Base-by-base conservation (phyloP, 768 basidiomycete genomes). In the Trametes gibbosa region DNA sequence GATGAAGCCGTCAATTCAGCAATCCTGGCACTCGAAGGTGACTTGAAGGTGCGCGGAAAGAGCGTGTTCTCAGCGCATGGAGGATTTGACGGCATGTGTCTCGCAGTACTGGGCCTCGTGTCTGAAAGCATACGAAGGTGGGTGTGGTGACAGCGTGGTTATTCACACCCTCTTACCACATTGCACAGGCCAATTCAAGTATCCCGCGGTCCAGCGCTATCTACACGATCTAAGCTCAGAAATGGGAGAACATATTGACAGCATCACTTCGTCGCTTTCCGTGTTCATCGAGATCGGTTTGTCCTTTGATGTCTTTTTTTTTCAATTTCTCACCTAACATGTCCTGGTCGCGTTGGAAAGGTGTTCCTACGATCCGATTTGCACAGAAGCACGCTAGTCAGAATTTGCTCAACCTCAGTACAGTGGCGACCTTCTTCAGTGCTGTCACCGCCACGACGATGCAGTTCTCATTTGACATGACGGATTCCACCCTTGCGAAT, bases 371-470 rank as follows among this genome's bases (percentile, higher is more conserved):
- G 2, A 89, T 91, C 65, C 81, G 86, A 50, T 87, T 88, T 63
- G 86, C 85, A 1, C 88, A 90, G 70, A 85, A 86, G 62, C 87
- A 89, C 63, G 85, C 67, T 1, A 65, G 60, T 34, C 81, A 79
- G 41, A 89, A 89, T 63, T 75, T 90, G 17, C 78, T 89, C 24
- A 89, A 88, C 75, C 63, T 90, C 32, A 87, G 86, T 37, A 89
- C 88, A 7, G 85, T 90, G 4, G 87, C 87, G 25, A 90, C 87
- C 50, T 89, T 90, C 73, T 88, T 89, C 71, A 86, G 84, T 32
- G 86, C 84, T 17, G 86, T 89, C 56, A 88, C 86, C 0, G 87
- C 87, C 25, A 86, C 86, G 8, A 86, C 86, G 0, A 70, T 89
- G 63, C 87, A 89, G 66, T 87, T 84, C 66, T 87, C 87, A 2